Conservation (phyloP, 257 asterid genomes). For the Salvia splendens region DNA sequence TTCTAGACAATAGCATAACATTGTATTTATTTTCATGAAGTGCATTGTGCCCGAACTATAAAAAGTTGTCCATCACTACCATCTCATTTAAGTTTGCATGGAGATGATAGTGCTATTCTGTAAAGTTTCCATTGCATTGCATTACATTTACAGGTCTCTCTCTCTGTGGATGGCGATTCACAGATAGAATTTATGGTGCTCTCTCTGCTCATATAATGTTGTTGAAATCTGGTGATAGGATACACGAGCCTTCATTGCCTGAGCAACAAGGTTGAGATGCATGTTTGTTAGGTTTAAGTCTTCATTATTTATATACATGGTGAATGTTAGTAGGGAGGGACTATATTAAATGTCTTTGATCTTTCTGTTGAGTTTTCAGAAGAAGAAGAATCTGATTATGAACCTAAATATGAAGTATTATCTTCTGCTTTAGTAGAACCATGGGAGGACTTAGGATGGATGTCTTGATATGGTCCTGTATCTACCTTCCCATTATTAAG, state of each 20-base stretch:
- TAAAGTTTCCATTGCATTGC: slow-evolving; percentile 6
- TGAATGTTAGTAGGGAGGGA: neutral
- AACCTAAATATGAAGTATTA: slow-evolving; percentile 59
- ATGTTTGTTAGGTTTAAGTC: slow-evolving; percentile 6
- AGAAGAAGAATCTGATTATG: slow-evolving; percentile 33
- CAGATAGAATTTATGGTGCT: slow-evolving; percentile 90
- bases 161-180: slow-evolving; percentile 74
- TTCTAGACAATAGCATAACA: neutral
- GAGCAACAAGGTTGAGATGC: slow-evolving; percentile 62
- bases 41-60: neutral
- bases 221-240: slow-evolving; percentile 86
- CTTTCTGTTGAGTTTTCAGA: slow-evolving; percentile 47
- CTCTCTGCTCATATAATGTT: slow-evolving; percentile 90
- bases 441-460: slow-evolving; percentile 65
- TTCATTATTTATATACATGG: neutral
- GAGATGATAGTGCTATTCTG: neutral
- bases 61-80: neutral
- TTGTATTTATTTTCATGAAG: neutral
- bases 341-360: slow-evolving; percentile 18
- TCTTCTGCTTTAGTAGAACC: slow-evolving; percentile 82
- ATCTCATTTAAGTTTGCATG: slow-evolving; percentile 8
- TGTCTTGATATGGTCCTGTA: slow-evolving; percentile 60
- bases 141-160: slow-evolving; percentile 51
- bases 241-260: slow-evolving; percentile 70
- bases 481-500: no score